These are phyloP conservation scores for Eustoma russellianum DNA, from an alignment of 257 asterid genomes.

Conservation along the genomic window DNA sequence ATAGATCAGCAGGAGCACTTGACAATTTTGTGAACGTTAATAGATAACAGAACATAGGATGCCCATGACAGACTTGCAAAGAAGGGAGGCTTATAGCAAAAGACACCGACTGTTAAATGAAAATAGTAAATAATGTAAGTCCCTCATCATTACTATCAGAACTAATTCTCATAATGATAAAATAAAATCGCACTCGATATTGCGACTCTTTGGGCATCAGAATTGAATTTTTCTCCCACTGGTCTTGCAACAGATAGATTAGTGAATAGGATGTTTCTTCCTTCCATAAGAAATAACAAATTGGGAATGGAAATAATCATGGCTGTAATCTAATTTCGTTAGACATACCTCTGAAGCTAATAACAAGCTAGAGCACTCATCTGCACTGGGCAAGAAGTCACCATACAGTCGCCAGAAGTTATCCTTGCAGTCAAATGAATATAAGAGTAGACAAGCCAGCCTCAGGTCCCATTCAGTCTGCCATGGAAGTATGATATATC, in stretches of 20 bases:
- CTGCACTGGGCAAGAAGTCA: slow-evolving; percentile 82
- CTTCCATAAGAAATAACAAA: neutral
- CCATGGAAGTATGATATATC: slow-evolving; percentile 19
- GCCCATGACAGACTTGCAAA: too few relatives aligned
- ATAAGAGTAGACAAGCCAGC: slow-evolving; percentile 81
- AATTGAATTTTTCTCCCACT: neutral
- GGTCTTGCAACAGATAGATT: slow-evolving; percentile 1
- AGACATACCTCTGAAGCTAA: slow-evolving; percentile 83
- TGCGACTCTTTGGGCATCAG: neutral
- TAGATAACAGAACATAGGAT: too few relatives aligned
- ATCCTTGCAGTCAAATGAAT: slow-evolving; percentile 87
- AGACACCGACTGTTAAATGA: too few relatives aligned
- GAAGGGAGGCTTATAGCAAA: too few relatives aligned
- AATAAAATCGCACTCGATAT: too few relatives aligned
- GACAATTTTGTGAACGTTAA: too few relatives aligned
- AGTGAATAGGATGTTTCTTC: neutral
- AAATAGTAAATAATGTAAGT: too few relatives aligned
- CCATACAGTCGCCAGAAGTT: slow-evolving; percentile 96
- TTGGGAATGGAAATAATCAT: neutral
- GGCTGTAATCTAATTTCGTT: neutral
- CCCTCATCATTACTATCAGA: too few relatives aligned
- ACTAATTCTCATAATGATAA: too few relatives aligned
- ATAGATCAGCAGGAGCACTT: too few relatives aligned
- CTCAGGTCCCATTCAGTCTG: slow-evolving; percentile 99
- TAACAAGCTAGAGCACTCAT: slow-evolving; percentile 89